A percentile compares a stretch with the other conserved stretches of the same genome.
Evolutionary conservation across 495 filamentous ascomycete species (phyloP).

Genomic region (Neurospora sp.): DNA sequence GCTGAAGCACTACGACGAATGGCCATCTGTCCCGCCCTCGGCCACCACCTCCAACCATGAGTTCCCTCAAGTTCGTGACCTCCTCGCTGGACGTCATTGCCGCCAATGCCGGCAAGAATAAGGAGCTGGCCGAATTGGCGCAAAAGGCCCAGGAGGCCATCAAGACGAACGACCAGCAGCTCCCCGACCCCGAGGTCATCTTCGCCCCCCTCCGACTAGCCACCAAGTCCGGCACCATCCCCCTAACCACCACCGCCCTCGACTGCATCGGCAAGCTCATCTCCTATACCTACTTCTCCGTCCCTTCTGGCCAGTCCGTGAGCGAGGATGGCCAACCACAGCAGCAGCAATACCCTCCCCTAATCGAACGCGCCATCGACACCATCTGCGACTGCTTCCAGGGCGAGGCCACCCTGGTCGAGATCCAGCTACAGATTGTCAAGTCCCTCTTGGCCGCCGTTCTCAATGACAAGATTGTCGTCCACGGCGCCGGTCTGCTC

Average conservation of each 20-base stretch:
- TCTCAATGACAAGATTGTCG: slow-evolving; percentile 94
- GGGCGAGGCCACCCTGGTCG: slow-evolving; percentile 79
- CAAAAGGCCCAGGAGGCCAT: slow-evolving; percentile 75
- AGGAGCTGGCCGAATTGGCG: slow-evolving; percentile 67
- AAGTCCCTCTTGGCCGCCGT: slow-evolving; percentile 93
- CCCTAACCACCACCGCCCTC: slow-evolving; percentile 77
- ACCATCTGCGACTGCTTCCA: slow-evolving; percentile 99
- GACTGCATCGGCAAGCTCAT: slow-evolving; percentile 99
- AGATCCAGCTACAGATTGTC: slow-evolving; percentile 95
- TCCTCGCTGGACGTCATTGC: slow-evolving; percentile 85
- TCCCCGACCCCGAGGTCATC: slow-evolving; percentile 76
- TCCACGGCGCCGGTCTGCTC: slow-evolving; percentile 90
- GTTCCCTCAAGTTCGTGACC: slow-evolving; percentile 90
- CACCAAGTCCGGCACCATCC: slow-evolving; percentile 71
- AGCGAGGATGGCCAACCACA: slow-evolving; percentile 40
- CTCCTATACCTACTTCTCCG: slow-evolving; percentile 93
- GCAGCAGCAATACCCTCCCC: slow-evolving; percentile 25
- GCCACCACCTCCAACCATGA: slow-evolving; percentile 47
- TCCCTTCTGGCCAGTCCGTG: slow-evolving; percentile 40
- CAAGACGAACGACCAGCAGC: slow-evolving; percentile 58
- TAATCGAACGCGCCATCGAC: slow-evolving; percentile 97
- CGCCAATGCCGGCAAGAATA: slow-evolving; percentile 71
- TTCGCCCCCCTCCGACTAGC: slow-evolving; percentile 86
- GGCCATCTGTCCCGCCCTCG: slow-evolving; percentile 27
- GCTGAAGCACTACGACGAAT: slow-evolving; percentile 25